Percentiles rank a stretch among this genome's conserved stretches.
Conservation (phyloP, 2,329 filamentous ascomycete species). For the Cordyceps tenuipes region DNA sequence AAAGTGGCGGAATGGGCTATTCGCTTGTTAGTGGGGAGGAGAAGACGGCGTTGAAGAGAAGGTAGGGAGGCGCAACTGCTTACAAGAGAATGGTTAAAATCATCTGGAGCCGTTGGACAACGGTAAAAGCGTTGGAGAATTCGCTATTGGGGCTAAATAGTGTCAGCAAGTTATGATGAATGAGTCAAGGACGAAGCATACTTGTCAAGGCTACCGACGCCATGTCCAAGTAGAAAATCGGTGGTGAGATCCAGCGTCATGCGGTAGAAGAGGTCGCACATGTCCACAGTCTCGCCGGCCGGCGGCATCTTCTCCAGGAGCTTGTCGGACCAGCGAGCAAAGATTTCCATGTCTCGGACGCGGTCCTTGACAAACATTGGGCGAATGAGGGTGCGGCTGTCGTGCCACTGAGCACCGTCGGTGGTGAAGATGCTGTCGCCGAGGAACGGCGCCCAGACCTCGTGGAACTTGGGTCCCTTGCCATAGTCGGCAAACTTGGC, state of each 20-base stretch:
- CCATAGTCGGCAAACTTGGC: slow-evolving; percentile 48
- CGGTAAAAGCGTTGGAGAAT: slow-evolving; percentile 62
- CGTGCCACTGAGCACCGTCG: slow-evolving; percentile 45
- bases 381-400: slow-evolving; percentile 43
- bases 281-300: slow-evolving; percentile 46
- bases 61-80: slow-evolving; percentile 6
- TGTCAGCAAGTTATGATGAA: neutral
- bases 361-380: slow-evolving; percentile 44
- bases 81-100: slow-evolving; percentile 44
- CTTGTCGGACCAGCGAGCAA: slow-evolving; percentile 50
- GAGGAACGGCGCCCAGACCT: slow-evolving; percentile 37
- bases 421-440: slow-evolving; percentile 49
- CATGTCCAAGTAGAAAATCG: slow-evolving; percentile 58
- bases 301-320: slow-evolving; percentile 51
- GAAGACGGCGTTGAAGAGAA: neutral
- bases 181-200: slow-evolving; percentile 11
- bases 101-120: slow-evolving; percentile 61
- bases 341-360: slow-evolving; percentile 43
- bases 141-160: slow-evolving; percentile 40
- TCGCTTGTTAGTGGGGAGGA: neutral
- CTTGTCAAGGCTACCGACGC: slow-evolving; percentile 38
- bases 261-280: slow-evolving; percentile 55
- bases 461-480: slow-evolving; percentile 35
- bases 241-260: slow-evolving; percentile 61
- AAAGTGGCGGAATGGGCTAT: slow-evolving; percentile 48